Conservation (phyloP, 768 basidiomycete genomes). For the Termitomyces titanicus region DNA sequence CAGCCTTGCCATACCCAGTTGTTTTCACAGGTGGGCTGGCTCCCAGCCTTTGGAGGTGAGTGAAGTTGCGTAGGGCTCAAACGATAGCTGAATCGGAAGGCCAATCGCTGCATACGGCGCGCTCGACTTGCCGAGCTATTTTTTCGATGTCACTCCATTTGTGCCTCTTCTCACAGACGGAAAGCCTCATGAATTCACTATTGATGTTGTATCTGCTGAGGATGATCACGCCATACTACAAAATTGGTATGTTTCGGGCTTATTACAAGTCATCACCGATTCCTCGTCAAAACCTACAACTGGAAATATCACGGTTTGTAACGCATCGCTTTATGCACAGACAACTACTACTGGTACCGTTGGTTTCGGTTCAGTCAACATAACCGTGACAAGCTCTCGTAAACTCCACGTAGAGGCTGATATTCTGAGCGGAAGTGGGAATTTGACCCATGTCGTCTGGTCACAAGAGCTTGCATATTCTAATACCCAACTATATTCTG, state of each 20-base stretch:
- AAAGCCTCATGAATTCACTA: slow-evolving; percentile 62
- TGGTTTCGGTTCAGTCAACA: slow-evolving; percentile 43
- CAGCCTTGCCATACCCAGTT: slow-evolving; percentile 49
- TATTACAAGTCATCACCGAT: slow-evolving; percentile 66
- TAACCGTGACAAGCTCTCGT: slow-evolving; percentile 60
- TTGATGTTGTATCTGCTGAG: slow-evolving; percentile 75
- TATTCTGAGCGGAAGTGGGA: slow-evolving; percentile 60
- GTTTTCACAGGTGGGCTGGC: slow-evolving; percentile 77
- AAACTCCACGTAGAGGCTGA: slow-evolving; percentile 58
- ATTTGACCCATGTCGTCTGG: slow-evolving; percentile 51
- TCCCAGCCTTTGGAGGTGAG: slow-evolving; percentile 66
- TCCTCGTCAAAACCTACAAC: slow-evolving; percentile 59
- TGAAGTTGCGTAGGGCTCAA: background rate
- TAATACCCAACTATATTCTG: slow-evolving; percentile 59
- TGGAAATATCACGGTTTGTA: slow-evolving; percentile 59
- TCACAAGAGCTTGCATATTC: slow-evolving; percentile 57
- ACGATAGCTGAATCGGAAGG: slow-evolving; percentile 23
- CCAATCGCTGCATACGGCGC: slow-evolving; percentile 78
- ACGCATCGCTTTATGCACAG: slow-evolving; percentile 53
- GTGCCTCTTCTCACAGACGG: slow-evolving; percentile 67
- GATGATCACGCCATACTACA: slow-evolving; percentile 57
- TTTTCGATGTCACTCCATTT: slow-evolving; percentile 76
- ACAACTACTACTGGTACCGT: slow-evolving; percentile 44
- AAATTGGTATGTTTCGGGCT: slow-evolving; percentile 79
- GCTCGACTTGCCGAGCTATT: slow-evolving; percentile 74